Percentiles rank a stretch among this genome's conserved stretches.
These are phyloP conservation scores for Metschnikowia vanudenii DNA, from an alignment of 805 yeast genomes.

Conservation along the genomic window DNA sequence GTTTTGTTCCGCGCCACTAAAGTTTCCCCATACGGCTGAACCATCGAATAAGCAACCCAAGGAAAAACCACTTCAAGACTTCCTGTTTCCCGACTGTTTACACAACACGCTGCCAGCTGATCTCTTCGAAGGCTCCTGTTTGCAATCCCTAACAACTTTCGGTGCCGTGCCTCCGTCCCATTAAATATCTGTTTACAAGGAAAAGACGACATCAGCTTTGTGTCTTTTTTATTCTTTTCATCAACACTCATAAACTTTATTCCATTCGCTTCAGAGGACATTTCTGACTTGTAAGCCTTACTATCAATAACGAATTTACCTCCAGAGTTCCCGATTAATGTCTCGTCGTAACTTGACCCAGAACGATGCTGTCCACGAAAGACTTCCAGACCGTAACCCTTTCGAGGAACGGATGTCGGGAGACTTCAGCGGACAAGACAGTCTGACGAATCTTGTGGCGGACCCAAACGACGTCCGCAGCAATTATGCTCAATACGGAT, in stretches of 20 bases:
- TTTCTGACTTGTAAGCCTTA: too few relatives aligned
- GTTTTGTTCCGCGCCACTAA: conserved; percentile 5
- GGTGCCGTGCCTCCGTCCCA: background rate
- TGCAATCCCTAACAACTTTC: background rate
- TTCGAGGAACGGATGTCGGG: conserved; percentile 15
- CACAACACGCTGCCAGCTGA: background rate
- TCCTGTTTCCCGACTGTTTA: background rate
- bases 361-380: conserved; percentile 9
- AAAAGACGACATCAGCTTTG: background rate
- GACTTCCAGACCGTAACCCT: conserved; percentile 1
- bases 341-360: conserved; percentile 19
- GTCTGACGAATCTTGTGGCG: conserved; percentile 1
- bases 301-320: too few relatives aligned
- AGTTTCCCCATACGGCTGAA: conserved; percentile 3
- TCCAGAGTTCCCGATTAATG: conserved; percentile 4
- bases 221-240: too few relatives aligned
- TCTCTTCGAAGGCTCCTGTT: too few relatives aligned
- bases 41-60: background rate
- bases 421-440: conserved; percentile 10
- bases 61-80: conserved; percentile 1
- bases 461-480: background rate
- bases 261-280: too few relatives aligned
- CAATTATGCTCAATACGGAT: too few relatives aligned
- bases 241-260: too few relatives aligned
- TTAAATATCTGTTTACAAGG: conserved; percentile 4